These are phyloP conservation scores for Solanum hybrid DNA, from an alignment of 305 asterid genomes.

Conservation along the genomic window DNA sequence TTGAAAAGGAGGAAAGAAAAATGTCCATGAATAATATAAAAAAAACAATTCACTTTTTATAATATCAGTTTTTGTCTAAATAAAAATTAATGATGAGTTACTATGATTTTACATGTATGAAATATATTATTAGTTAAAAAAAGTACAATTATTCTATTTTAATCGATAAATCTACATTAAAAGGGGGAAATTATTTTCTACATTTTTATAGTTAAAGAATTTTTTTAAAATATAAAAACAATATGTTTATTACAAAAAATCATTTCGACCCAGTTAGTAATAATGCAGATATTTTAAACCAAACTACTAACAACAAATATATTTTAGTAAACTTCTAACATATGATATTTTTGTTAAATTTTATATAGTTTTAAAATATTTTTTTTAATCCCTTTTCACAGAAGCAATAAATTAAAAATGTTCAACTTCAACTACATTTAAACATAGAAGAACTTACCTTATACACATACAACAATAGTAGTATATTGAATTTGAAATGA, in stretches of 20 bases:
- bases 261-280: too few relatives aligned
- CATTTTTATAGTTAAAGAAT: neutral
- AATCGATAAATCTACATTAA: neutral
- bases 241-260: too few relatives aligned
- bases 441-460: neutral
- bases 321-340: too few relatives aligned
- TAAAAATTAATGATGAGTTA: too few relatives aligned
- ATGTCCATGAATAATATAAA: too few relatives aligned
- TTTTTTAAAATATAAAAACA: neutral
- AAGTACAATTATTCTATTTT: too few relatives aligned
- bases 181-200: neutral
- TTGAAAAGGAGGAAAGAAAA: neutral
- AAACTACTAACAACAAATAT: neutral
- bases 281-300: too few relatives aligned
- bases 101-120: neutral
- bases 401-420: neutral
- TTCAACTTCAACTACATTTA: neutral
- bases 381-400: neutral
- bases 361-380: neutral
- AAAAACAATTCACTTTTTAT: too few relatives aligned
- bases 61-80: too few relatives aligned
- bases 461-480: neutral
- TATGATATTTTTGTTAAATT: too few relatives aligned
- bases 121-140: too few relatives aligned
- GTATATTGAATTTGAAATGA: neutral